These are phyloP conservation scores for Amauroascus verrucosus DNA, from an alignment of 2,329 filamentous ascomycete species.

Conservation along the genomic window DNA sequence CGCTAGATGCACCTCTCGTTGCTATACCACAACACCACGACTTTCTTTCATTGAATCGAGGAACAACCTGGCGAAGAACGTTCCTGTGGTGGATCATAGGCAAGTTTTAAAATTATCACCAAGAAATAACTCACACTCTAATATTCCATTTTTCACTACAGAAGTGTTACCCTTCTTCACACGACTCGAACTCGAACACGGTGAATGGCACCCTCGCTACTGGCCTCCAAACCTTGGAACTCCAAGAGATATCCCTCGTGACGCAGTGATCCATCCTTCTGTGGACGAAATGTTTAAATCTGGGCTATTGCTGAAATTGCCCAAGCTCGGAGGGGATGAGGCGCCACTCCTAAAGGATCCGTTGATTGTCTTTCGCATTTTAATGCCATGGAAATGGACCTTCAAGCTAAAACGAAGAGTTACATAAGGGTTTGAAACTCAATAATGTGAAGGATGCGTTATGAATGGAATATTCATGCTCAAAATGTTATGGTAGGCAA, in stretches of 20 bases:
- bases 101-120: slow-evolving; percentile 9
- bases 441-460: neutral
- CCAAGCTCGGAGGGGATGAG: slow-evolving; percentile 18
- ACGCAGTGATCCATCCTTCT: slow-evolving; percentile 25
- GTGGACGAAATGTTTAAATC: slow-evolving; percentile 23
- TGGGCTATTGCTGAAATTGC: slow-evolving; percentile 19
- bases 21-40: slow-evolving; percentile 25
- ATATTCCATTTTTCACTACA: slow-evolving; percentile 10
- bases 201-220: slow-evolving; percentile 28
- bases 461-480: neutral
- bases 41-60: slow-evolving; percentile 26
- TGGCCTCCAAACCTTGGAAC: slow-evolving; percentile 30
- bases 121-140: neutral
- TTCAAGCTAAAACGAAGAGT: neutral
- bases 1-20: slow-evolving; percentile 1
- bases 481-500: neutral
- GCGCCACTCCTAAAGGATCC: slow-evolving; percentile 16
- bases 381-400: slow-evolving; percentile 15
- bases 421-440: neutral
- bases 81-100: slow-evolving; percentile 30
- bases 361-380: slow-evolving; percentile 9
- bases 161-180: slow-evolving; percentile 30
- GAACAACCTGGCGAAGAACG: slow-evolving; percentile 20
- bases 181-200: slow-evolving; percentile 28
- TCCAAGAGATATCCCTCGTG: slow-evolving; percentile 25